Conservation (phyloP, 2,329 filamentous ascomycete genomes). For the Orbilia blumenaviensis region DNA sequence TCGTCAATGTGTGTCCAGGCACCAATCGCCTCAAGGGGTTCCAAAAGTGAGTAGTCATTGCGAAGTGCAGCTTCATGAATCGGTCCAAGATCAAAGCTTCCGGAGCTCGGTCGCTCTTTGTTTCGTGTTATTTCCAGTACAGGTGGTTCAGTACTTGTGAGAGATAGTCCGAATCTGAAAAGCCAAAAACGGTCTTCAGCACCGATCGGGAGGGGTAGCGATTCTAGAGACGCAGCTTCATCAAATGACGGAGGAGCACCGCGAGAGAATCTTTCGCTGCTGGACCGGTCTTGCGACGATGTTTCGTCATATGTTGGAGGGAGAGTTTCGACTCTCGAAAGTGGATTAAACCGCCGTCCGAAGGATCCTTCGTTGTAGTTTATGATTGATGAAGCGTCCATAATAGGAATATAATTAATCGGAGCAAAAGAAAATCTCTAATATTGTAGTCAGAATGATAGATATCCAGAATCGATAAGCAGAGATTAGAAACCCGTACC, state of each 20-base stretch:
- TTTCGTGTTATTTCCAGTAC: slow-evolving; percentile 25
- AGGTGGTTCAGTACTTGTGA: slow-evolving; percentile 28
- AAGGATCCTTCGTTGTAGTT: slow-evolving; percentile 9
- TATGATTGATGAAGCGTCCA: background rate
- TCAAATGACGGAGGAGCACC: slow-evolving; percentile 35
- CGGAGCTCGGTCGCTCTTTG: slow-evolving; percentile 26
- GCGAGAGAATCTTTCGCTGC: slow-evolving; percentile 4
- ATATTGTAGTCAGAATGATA: background rate
- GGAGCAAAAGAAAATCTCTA: background rate
- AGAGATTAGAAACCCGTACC: slow-evolving; percentile 3
- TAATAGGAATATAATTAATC: background rate
- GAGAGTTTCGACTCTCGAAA: slow-evolving; percentile 22
- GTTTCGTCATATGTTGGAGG: slow-evolving; percentile 40
- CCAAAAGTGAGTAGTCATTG: slow-evolving; percentile 38
- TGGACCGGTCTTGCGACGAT: background rate
- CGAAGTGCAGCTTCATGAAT: slow-evolving; percentile 48
- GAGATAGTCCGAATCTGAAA: slow-evolving; percentile 29
- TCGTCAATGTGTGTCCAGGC: slow-evolving; percentile 43
- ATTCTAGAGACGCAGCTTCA: slow-evolving; percentile 30
- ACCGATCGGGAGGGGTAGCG: slow-evolving; percentile 3
- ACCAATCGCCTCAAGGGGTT: slow-evolving; percentile 16
- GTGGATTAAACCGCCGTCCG: background rate
- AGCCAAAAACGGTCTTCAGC: slow-evolving; percentile 33
- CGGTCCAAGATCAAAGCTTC: slow-evolving; percentile 36
- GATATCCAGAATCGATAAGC: slow-evolving; percentile 1